A percentile compares a stretch with the other conserved stretches of the same genome.
These are phyloP conservation scores for Lactarius hengduanensis DNA, from an alignment of 768 basidiomycete genomes.

Conservation along the genomic window DNA sequence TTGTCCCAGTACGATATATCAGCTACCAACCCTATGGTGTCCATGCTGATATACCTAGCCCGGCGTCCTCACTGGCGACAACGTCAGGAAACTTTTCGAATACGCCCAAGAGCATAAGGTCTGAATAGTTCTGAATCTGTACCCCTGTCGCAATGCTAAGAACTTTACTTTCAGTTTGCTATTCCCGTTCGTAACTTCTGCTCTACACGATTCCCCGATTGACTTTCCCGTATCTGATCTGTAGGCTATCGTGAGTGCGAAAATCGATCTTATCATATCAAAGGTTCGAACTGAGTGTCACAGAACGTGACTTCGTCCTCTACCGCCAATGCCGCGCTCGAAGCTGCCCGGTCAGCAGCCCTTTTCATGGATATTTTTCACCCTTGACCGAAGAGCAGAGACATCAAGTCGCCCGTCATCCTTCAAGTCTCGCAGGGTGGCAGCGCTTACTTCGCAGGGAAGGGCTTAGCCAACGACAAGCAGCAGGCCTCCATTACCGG, in stretches of 20 bases:
- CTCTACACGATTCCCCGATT: slow-evolving; percentile 1
- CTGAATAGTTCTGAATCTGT: slow-evolving; percentile 32
- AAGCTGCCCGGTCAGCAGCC: slow-evolving; percentile 77
- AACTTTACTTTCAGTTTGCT: slow-evolving; percentile 56
- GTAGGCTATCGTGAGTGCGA: slow-evolving; percentile 73
- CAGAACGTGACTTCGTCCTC: slow-evolving; percentile 98
- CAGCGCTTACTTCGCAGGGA: slow-evolving; percentile 93
- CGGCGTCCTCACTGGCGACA: slow-evolving; percentile 93
- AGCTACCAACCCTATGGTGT: not conserved
- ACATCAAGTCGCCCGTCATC: slow-evolving; percentile 97
- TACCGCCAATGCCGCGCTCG: slow-evolving; percentile 88
- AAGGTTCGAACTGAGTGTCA: slow-evolving; percentile 1
- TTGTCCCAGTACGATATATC: slow-evolving; percentile 66
- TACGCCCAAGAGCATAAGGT: slow-evolving; percentile 91
- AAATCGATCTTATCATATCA: slow-evolving; percentile 22
- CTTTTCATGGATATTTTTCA: slow-evolving; percentile 8
- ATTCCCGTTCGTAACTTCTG: slow-evolving; percentile 64
- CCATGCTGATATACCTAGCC: slow-evolving; percentile 47
- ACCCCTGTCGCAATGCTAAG: not conserved
- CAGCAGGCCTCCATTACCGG: slow-evolving; percentile 96
- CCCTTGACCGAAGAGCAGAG: slow-evolving; percentile 47
- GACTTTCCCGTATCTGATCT: slow-evolving; percentile 23
- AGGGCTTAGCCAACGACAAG: slow-evolving; percentile 91
- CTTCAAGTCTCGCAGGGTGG: slow-evolving; percentile 98
- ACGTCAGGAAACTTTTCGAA: slow-evolving; percentile 93